These are phyloP conservation scores for Teunomyces funiuensis DNA, from an alignment of 805 yeast species.

Conservation along the genomic window DNA sequence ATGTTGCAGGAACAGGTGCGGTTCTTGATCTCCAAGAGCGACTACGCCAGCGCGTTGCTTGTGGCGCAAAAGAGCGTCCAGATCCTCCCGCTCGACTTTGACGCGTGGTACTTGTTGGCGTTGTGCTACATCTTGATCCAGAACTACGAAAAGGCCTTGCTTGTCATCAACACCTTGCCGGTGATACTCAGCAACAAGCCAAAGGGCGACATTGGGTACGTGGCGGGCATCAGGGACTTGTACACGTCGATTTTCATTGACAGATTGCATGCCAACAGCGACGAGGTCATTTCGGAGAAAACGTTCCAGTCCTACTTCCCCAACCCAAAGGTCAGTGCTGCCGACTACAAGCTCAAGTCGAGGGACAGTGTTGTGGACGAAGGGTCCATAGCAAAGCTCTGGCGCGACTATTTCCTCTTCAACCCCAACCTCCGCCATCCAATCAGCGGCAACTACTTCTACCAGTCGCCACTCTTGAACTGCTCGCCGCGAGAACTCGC, in stretches of 20 bases:
- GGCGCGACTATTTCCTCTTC: conserved; percentile 32
- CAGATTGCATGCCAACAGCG: conserved; percentile 14
- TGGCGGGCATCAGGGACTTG: conserved; percentile 27
- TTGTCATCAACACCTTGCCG: conserved; percentile 74
- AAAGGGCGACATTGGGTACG: conserved; percentile 16
- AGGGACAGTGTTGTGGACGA: neutral
- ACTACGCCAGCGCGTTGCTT: conserved; percentile 55
- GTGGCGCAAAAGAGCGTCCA: conserved; percentile 61
- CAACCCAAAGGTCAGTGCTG: conserved; percentile 16
- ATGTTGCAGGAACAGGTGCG: conserved; percentile 62
- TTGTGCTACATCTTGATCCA: conserved; percentile 56
- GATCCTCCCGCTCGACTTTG: conserved; percentile 74
- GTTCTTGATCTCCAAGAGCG: conserved; percentile 55
- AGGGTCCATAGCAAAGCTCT: conserved; percentile 33
- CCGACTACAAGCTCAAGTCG: conserved; percentile 3
- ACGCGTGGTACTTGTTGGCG: conserved; percentile 67
- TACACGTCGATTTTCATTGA: conserved; percentile 20
- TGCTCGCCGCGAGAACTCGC: conserved; percentile 34
- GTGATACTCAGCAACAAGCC: conserved; percentile 31
- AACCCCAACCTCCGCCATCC: conserved; percentile 37
- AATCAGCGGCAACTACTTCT: conserved; percentile 32
- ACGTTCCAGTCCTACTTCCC: conserved; percentile 31
- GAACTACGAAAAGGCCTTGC: conserved; percentile 59
- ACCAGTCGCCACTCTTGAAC: conserved; percentile 35
- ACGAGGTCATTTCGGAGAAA: conserved; percentile 29